These are phyloP conservation scores for Pseudozyma sp. DNA, from an alignment of 1,284 basidiomycete species.

Conservation along the genomic window DNA sequence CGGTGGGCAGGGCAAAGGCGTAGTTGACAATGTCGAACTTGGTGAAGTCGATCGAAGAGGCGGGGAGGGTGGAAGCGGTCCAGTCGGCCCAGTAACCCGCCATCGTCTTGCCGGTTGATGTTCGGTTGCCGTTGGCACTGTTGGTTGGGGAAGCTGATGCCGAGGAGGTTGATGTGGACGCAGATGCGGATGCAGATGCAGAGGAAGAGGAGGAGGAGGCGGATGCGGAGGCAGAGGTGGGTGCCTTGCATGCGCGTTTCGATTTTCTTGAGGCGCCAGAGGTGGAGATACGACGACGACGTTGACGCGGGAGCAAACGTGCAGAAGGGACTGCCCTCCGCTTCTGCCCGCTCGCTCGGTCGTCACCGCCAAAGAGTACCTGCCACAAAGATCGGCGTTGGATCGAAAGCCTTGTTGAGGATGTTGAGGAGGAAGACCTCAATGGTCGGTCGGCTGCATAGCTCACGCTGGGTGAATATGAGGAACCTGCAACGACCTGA, in stretches of 20 bases:
- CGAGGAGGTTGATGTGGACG: constrained; percentile 6
- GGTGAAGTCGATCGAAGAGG: constrained; percentile 49
- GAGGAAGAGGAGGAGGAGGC: neutral
- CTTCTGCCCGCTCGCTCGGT: constrained; percentile 8
- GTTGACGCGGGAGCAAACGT: constrained; percentile 8
- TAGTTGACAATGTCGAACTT: constrained; percentile 61
- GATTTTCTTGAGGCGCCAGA: constrained; percentile 2
- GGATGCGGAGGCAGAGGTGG: constrained; percentile 11
- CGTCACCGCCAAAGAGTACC: constrained; percentile 17
- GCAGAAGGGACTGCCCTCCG: constrained; percentile 50
- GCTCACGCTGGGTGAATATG: constrained; percentile 4
- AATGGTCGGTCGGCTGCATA: constrained; percentile 14
- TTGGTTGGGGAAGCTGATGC: neutral
- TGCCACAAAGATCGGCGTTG: constrained; percentile 34
- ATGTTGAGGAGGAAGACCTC: neutral
- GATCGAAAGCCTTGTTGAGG: neutral
- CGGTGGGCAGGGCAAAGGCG: constrained; percentile 58
- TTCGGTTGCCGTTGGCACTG: constrained; percentile 3
- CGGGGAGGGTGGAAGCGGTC: constrained; percentile 35
- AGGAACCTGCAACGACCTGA: neutral
- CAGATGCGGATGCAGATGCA: neutral
- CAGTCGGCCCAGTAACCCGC: constrained; percentile 61
- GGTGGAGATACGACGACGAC: neutral
- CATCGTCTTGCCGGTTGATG: constrained; percentile 40
- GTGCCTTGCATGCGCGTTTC: constrained; percentile 27